These are phyloP conservation scores for Theobroma grandiflorum DNA, from an alignment of 441 rosid species.

Conservation along the genomic window DNA sequence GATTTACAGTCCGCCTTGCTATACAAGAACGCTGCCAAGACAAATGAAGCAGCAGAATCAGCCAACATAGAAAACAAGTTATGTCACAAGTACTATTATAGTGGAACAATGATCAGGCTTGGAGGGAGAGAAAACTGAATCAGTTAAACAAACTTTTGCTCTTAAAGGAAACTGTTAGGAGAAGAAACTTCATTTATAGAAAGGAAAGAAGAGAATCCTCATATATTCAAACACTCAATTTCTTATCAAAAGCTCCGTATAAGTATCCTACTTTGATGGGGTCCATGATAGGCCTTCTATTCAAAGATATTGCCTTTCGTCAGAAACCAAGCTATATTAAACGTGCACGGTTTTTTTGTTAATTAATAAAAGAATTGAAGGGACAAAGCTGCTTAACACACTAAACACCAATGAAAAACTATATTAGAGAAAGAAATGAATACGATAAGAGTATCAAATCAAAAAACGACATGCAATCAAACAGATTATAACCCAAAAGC, in stretches of 20 bases:
- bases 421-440: not conserved
- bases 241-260: slow-evolving; percentile 31
- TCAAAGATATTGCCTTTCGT: slow-evolving; percentile 19
- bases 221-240: slow-evolving; percentile 25
- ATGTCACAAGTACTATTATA: not conserved
- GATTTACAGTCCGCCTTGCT: slow-evolving; percentile 60
- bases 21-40: slow-evolving; percentile 66
- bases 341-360: slow-evolving; percentile 36
- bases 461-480: not conserved
- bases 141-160: not conserved
- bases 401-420: not conserved
- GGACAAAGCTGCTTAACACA: slow-evolving; percentile 6
- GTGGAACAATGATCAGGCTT: slow-evolving; percentile 2
- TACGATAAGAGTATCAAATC: not conserved
- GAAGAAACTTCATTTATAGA: not conserved
- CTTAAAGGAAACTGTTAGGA: not conserved
- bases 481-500: not conserved
- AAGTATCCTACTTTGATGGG: slow-evolving; percentile 25
- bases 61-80: slow-evolving; percentile 21
- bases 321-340: slow-evolving; percentile 13
- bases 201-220: slow-evolving; percentile 9
- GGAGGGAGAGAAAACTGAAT: not conserved
- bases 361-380: not conserved
- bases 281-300: slow-evolving; percentile 22
- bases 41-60: slow-evolving; percentile 32